phyloP scores from a whole-genome alignment of 2,329 filamentous ascomycete genomes.

The Verticillium dahliae region DNA sequence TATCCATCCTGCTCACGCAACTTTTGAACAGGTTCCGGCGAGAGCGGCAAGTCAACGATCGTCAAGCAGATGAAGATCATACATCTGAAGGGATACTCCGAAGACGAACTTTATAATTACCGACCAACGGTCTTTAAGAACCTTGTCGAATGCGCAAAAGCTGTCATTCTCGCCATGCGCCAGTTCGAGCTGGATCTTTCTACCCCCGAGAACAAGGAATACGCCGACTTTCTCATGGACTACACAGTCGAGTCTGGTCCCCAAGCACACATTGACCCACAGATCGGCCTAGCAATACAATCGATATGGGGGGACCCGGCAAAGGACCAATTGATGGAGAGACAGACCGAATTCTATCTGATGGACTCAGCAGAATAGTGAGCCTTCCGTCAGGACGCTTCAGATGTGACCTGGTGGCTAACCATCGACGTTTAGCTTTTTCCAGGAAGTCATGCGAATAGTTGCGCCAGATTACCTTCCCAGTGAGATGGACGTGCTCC shows the following conservation, averaged over 20 bases:
- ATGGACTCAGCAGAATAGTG: slow-evolving; percentile 99
- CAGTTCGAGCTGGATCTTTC: slow-evolving; percentile 83
- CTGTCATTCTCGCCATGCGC: slow-evolving; percentile 83
- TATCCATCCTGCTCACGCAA: slow-evolving; percentile 1
- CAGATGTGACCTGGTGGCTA: not conserved
- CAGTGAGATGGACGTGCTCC: slow-evolving; percentile 88
- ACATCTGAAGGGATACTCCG: slow-evolving; percentile 93
- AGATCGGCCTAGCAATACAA: slow-evolving; percentile 75
- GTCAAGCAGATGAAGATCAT: slow-evolving; percentile 99
- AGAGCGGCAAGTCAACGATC: slow-evolving; percentile 98
- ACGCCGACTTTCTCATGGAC: slow-evolving; percentile 74
- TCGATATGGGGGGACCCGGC: slow-evolving; percentile 87
- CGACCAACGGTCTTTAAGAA: slow-evolving; percentile 98
- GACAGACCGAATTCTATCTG: slow-evolving; percentile 95
- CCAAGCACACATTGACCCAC: slow-evolving; percentile 72
- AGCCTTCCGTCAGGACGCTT: slow-evolving; percentile 23
- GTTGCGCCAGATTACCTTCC: slow-evolving; percentile 80
- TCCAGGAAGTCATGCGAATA: slow-evolving; percentile 86
- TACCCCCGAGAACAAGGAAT: slow-evolving; percentile 62
- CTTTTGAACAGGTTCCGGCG: slow-evolving; percentile 69
- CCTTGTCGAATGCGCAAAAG: slow-evolving; percentile 91
- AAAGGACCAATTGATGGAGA: slow-evolving; percentile 77
- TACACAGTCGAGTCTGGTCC: slow-evolving; percentile 90
- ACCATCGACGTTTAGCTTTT: slow-evolving; percentile 60
- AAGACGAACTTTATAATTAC: slow-evolving; percentile 90